A percentile compares a stretch with the other conserved stretches of the same genome.
These are phyloP conservation scores for Lentinula raphanica DNA, from an alignment of 768 basidiomycete genomes.

Conservation along the genomic window DNA sequence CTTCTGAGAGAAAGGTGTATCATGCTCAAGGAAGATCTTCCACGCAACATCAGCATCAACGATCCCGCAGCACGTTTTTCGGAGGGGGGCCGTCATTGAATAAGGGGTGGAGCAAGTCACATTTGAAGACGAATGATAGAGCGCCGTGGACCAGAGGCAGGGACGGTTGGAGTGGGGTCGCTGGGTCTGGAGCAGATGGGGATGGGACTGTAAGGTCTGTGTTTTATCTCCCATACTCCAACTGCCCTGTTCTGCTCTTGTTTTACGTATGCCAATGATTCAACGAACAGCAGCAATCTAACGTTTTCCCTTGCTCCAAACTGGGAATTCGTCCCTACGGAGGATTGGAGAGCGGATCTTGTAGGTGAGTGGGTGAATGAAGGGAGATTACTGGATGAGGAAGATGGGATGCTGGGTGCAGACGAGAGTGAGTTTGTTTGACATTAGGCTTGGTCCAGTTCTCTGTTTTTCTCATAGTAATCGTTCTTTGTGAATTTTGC, in stretches of 20 bases:
- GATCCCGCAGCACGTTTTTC: constrained; percentile 2
- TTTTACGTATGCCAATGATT: not conserved
- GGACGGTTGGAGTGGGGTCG: constrained; percentile 66
- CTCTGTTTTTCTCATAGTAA: no score
- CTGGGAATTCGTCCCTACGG: constrained; percentile 71
- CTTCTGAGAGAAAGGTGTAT: not conserved
- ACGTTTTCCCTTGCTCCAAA: constrained; percentile 72
- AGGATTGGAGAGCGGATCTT: constrained; percentile 72
- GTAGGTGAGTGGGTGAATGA: constrained; percentile 46
- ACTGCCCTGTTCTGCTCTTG: no score
- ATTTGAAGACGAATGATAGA: constrained; percentile 43
- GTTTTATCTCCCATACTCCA: constrained; percentile 1
- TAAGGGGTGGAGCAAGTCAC: constrained; percentile 38
- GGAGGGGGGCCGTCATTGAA: not conserved
- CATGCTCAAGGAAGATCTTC: not conserved
- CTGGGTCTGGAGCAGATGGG: constrained; percentile 22
- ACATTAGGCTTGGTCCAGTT: no score
- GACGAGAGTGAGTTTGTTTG: constrained; percentile 23
- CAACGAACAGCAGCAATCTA: constrained; percentile 60
- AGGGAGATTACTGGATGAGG: not conserved
- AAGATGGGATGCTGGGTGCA: constrained; percentile 13
- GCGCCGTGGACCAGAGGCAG: constrained; percentile 64
- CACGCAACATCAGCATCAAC: constrained; percentile 6
- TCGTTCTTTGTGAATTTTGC: no score
- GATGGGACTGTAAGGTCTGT: constrained; percentile 62